Evolutionary conservation across 2,329 filamentous ascomycete genomes (phyloP), one percentile per base, ranked within the genome.

Genomic region (Diaporthe vaccinii): DNA sequence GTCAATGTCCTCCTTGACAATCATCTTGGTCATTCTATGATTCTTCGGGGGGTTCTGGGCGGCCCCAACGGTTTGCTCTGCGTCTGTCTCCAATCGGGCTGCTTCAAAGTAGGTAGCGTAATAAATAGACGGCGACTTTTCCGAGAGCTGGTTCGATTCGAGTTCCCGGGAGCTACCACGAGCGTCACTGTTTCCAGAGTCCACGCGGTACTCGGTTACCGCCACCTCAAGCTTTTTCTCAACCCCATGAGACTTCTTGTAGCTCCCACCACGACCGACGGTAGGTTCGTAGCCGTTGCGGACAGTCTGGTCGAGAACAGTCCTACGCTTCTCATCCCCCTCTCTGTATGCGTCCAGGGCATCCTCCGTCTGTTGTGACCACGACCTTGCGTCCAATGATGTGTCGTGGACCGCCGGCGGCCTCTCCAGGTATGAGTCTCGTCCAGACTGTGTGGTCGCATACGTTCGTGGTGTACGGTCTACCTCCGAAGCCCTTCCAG

Each of bases 1-100:
- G 3, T 65, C 53, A 0, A 75, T 69, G 25, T 75, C 75, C 25
- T 75, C 72, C 59, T 61, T 67, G n/a, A 65, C 51, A 36, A 76
- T 49, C n/a, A 74, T 58, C n/a, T 51, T 65, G 17, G 67, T 74
- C 57, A 62, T n/a, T 10, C 55, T 61, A 7, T 74, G 65, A 31
- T 65, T 31, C 14, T 59, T 31, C 15, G 61, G 72, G n/a, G 62
- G 57, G 6, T 36, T 28, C 25, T 61, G 39, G 3, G 22, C 20
- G 20, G 31, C 9, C 41, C 57, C 65, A 2, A 51, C 5, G 22
- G 31, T 12, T 3, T 53, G 17, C 22, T 20, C 34, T 41, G 41
- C 1, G 12, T 22, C 41, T 2, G 12, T 3, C 20, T 51, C 57
- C 6, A 22, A 4, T 1, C 31, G 20, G 7, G 25, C 22, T 20